Base-by-base conservation (phyloP, 2,329 filamentous ascomycete genomes). In the Aspergillus arachidicola region DNA sequence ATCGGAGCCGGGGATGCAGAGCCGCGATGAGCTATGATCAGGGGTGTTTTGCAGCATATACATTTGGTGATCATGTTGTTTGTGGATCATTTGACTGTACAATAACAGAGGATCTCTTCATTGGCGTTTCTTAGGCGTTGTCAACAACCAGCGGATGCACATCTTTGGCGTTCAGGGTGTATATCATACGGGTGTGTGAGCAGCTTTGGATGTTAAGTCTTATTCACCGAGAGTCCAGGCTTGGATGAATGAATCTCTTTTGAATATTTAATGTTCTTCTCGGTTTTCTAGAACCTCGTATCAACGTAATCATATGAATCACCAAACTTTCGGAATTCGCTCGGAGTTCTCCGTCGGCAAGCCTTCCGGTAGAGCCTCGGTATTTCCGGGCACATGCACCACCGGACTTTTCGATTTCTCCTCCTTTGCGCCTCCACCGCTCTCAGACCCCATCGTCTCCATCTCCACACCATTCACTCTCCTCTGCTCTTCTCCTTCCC, bases 11-110 rank as follows among this genome's bases (percentile, higher is more conserved):
- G 30, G 51, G 7, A 45, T 21, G 26, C 26, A 43, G 12, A 72
- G 63, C 45, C 68, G 75, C 46, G 78, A 82, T 67, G 82, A 84
- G 66, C 70, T 84, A 63, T 82, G 68, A 73, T 34, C 6, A 21
- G 60, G 54, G 41, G 34, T 63, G 54, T 48, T 51, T 48, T 48
- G 4, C 28, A n/a, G 16, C 48, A 32, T 51, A 32, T 51, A 32
- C 14, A 34, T 34, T 51, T 12, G 48, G 46, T 51, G 46, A 32
- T 10, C 26, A 30, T 26, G 48, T n/a, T 57, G 58, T 43, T 56
- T 26, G 56, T 45, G 55, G 28, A 16, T 21, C 32, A 43, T 36
- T 55, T 55, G 21, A 38, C 48, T 59, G 46, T 59, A 59, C n/a
- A 41, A 23, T 59, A 59, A 14, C 30, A 51, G 58, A 30, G n/a